Base-by-base conservation (phyloP, 73 alveolate species). In the Symbiodinium pilosum region DNA sequence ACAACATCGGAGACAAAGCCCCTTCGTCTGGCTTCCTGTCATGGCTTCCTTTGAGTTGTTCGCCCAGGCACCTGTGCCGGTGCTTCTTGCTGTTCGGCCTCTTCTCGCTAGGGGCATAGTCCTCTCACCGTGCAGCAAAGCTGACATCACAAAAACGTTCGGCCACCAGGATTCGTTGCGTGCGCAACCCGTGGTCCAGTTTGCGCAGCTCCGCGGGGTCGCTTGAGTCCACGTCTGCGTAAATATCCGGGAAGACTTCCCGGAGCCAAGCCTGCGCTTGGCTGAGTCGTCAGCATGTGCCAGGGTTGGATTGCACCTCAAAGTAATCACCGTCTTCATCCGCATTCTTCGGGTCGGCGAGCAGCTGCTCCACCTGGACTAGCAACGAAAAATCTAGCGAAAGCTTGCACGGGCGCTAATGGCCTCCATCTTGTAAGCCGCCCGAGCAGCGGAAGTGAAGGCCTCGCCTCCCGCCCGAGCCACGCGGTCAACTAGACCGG, bases 241-340 rank as follows among this genome's bases (percentile, higher is more conserved):
- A 89, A 38, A 89, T 89, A 41, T 41, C 26, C 11, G 95, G 95
- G 75, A 64, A 84, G 36, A 84, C 73, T 42, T 89, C 95, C 0
- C 95, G 86, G 30, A 89, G 95, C 95, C 95, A 89, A 36, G 95
- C 95, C 95, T 89, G 5, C 52, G 59, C 14, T 6, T 14, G 14
- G 59, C 59, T 47, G 59, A 9, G 6, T 9, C 59, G 6, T 47
- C 21, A 14, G 14, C 59, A 47, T 47, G 21, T 47, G 59, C 59
- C 6, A 47, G 81, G 39, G 5, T 8, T 12, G 2, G 43, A 69
- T 30, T 34, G 3, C 14, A 28, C 95, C 95, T 88, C 95, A 24
- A 88, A 88, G 86, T 88, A 88, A 77, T 88, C 95, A 39, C 95
- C 95, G 36, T 88, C 95, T 32, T 88, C 87, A n/a, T 88, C 95